Base-by-base conservation (phyloP, 192 early-diverging fungal genomes). In the Bifiguratus adelaidae region DNA sequence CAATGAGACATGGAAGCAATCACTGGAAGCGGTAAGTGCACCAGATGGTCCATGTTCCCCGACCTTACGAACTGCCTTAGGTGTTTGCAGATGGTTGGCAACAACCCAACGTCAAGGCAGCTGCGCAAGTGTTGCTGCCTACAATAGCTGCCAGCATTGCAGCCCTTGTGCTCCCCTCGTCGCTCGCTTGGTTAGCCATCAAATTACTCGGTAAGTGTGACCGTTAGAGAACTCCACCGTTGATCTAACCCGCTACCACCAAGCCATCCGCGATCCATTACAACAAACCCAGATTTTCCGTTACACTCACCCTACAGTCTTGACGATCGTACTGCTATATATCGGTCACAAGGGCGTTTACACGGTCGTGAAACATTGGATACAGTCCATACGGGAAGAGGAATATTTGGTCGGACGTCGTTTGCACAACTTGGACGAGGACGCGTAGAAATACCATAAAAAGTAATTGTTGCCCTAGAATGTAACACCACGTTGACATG, bases 351-450 rank as follows among this genome's bases (percentile, higher is more conserved):
- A 22, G 42, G 13, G 65, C 47, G 41, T 22, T 53, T 44, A n/a
- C 41, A 48, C 44, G 7, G 28, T 80, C 44, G 55, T 87, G 22
- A 68, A 64, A 28, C 45, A 55, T 7, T 98, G 95, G 91, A 70
- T 83, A 37, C 74, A 83, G 16, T 52, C 72, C 34, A 75, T 92
- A 3, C 71, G 83, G 20, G 92, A 98, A 30, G 86, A 87, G 35
- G 73, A 78, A 37, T 98, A 88, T 48, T 63, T 92, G 25, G 80
- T 93, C 37, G 95, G 95, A 8, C 71, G 78, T 25, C 68, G 68
- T 56, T 65, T 97, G 50, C 89, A 91, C 55, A 97, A 97, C 62
- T 47, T 93, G 41, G 68, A 22, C 3, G 72, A 53, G 15, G 51
- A 49, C n/a, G n/a, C n/a, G n/a, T n/a, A n/a, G n/a, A n/a, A n/a